phyloP scores from a whole-genome alignment of 1,139 yeast genomes.

The Geotrichum carabidarum region DNA sequence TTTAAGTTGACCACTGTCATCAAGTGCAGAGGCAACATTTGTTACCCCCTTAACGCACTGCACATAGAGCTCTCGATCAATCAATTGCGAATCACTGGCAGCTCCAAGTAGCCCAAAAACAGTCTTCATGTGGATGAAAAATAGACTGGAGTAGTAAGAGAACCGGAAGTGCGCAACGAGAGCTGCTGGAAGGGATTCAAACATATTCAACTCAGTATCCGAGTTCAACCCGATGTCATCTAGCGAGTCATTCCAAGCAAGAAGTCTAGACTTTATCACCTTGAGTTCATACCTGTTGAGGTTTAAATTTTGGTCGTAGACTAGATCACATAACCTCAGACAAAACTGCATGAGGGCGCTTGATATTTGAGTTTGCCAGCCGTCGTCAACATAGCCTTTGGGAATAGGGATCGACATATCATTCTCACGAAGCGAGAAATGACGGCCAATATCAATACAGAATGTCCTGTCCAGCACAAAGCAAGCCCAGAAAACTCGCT shows the following conservation, averaged over 20 bases:
- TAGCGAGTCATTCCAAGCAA: conserved; percentile 23
- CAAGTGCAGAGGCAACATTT: conserved; percentile 38
- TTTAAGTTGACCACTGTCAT: conserved; percentile 23
- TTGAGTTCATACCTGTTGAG: conserved; percentile 21
- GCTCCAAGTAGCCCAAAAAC: conserved; percentile 19
- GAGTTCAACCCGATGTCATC: conserved; percentile 15
- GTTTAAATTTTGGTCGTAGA: conserved; percentile 23
- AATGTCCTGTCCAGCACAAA: conserved; percentile 53
- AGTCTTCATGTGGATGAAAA: conserved; percentile 18
- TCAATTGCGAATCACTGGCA: conserved; percentile 11
- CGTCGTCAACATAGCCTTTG: conserved; percentile 41
- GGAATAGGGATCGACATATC: conserved; percentile 40
- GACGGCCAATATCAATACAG: conserved; percentile 53
- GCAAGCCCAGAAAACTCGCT: conserved; percentile 54
- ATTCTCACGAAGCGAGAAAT: conserved; percentile 44
- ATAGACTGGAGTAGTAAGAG: conserved; percentile 16
- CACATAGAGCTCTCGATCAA: conserved; percentile 12
- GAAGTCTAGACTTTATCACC: conserved; percentile 15
- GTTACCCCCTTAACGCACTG: conserved; percentile 26
- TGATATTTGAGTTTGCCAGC: conserved; percentile 52
- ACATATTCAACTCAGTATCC: conserved; percentile 21
- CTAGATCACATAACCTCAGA: conserved; percentile 22
- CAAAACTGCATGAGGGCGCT: conserved; percentile 34
- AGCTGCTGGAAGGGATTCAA: conserved; percentile 19
- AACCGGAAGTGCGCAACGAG: conserved; percentile 19